These are phyloP conservation scores for Angomonas desouzai DNA, from an alignment of 208 protist species.

Conservation along the genomic window DNA sequence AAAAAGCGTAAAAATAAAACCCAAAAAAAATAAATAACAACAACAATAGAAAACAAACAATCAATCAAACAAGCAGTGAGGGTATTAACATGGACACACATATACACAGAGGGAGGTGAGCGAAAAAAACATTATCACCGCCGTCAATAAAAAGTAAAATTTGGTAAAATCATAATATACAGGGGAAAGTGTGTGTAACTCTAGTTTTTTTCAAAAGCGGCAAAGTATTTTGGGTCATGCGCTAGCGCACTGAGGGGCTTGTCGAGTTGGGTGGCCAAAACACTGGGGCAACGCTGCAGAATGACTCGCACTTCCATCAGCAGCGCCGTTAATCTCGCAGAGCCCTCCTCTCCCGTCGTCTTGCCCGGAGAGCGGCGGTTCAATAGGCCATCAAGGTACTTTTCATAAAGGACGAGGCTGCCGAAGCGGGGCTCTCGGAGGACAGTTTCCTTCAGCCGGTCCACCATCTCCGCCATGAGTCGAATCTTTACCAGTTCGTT, in stretches of 20 bases:
- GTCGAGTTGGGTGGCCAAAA: slow-evolving; percentile 4
- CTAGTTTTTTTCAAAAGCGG: slow-evolving; percentile 13
- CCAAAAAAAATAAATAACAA: slow-evolving; percentile 12
- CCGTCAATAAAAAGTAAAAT: slow-evolving; percentile 6
- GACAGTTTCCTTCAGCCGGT: slow-evolving; percentile 9
- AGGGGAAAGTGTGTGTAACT: neutral
- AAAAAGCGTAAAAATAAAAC: slow-evolving; percentile 9
- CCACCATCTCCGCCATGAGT: slow-evolving; percentile 11
- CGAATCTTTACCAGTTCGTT: slow-evolving; percentile 12
- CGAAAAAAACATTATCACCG: too few species aligned
- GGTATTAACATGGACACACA: neutral
- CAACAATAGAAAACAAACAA: neutral
- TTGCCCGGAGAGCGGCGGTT: neutral
- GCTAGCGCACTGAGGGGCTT: slow-evolving; percentile 19
- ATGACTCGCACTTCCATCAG: slow-evolving; percentile 27
- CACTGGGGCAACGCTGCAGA: slow-evolving; percentile 14
- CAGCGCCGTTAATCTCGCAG: slow-evolving; percentile 23
- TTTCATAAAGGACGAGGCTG: slow-evolving; percentile 29
- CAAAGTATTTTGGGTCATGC: slow-evolving; percentile 27
- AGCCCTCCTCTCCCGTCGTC: slow-evolving; percentile 3
- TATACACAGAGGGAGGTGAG: neutral
- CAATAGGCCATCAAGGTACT: slow-evolving; percentile 13
- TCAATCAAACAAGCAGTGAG: neutral
- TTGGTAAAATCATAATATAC: neutral
- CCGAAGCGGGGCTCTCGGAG: slow-evolving; percentile 29